Percentiles rank a stretch among this genome's conserved stretches.
These are phyloP conservation scores for Basidiobolus meristosporus DNA, from an alignment of 371 early-diverging fungal species.

Conservation along the genomic window DNA sequence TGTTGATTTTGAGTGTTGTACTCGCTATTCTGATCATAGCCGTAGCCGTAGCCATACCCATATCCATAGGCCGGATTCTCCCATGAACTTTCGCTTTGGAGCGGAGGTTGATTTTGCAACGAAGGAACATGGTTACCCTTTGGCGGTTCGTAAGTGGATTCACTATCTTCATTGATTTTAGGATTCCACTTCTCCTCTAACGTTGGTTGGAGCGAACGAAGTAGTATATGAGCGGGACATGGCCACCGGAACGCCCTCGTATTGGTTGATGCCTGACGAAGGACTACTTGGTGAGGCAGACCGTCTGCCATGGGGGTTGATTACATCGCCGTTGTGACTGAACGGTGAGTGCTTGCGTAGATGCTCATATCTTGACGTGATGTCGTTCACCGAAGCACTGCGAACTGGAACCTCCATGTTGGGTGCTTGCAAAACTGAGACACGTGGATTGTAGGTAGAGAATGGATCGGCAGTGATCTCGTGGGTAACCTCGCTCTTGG, in stretches of 20 bases:
- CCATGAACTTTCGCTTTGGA: too few relatives aligned
- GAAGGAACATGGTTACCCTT: too few relatives aligned
- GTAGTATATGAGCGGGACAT: constrained; percentile 2
- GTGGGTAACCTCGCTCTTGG: background rate
- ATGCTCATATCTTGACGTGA: background rate
- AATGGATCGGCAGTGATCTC: constrained; percentile 4
- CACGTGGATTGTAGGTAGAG: constrained; percentile 2
- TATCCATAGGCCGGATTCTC: too few relatives aligned
- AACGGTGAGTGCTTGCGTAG: constrained; percentile 1
- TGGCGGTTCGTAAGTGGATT: too few relatives aligned
- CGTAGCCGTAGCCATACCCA: too few relatives aligned
- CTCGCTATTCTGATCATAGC: too few relatives aligned
- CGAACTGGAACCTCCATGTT: constrained; percentile 1
- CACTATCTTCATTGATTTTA: too few relatives aligned
- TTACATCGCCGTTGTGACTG: too few relatives aligned
- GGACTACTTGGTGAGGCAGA: constrained; percentile 1
- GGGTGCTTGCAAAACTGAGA: constrained; percentile 3
- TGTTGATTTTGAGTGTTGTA: too few relatives aligned
- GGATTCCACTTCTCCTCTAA: too few relatives aligned
- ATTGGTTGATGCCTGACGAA: background rate
- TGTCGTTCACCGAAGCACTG: constrained; percentile 3
- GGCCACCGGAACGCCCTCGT: background rate
- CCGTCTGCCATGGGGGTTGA: background rate
- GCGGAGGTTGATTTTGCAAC: too few relatives aligned
- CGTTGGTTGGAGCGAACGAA: background rate